Percentiles rank a stretch among this genome's conserved stretches.
phyloP scores from a whole-genome alignment of 2,329 filamentous ascomycete genomes.

The Aspergillus sp. region DNA sequence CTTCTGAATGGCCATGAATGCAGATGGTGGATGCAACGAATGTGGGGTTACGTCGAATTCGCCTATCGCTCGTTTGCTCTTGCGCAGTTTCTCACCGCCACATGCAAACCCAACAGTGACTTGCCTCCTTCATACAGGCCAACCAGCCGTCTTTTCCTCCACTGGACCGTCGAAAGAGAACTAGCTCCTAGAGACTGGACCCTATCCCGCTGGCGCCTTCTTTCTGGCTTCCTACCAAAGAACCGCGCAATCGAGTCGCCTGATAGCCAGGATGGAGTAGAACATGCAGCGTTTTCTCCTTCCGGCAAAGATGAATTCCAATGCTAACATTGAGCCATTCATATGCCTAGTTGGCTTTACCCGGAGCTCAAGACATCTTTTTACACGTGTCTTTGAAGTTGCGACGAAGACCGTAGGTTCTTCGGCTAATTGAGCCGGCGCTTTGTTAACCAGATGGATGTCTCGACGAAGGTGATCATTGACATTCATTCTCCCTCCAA shows the following conservation, averaged over 20 bases:
- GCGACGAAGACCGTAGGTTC: background rate
- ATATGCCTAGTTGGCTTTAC: background rate
- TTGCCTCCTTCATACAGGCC: slow-evolving; percentile 2
- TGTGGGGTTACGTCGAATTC: slow-evolving; percentile 26
- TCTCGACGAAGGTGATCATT: background rate
- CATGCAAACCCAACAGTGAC: slow-evolving; percentile 14
- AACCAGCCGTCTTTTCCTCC: slow-evolving; percentile 9
- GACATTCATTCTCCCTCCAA: background rate
- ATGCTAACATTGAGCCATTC: background rate
- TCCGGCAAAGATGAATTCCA: background rate
- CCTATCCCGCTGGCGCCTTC: slow-evolving; percentile 2
- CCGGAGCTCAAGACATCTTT: background rate
- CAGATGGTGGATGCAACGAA: slow-evolving; percentile 16
- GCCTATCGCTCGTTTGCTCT: slow-evolving; percentile 22
- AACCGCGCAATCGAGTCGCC: slow-evolving; percentile 2
- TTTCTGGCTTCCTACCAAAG: slow-evolving; percentile 17
- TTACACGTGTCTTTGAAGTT: background rate
- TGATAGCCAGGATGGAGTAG: slow-evolving; percentile 12
- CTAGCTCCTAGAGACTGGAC: slow-evolving; percentile 4
- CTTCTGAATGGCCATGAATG: slow-evolving; percentile 1
- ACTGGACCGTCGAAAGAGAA: slow-evolving; percentile 9
- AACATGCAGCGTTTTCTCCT: slow-evolving; percentile 1
- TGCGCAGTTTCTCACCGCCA: slow-evolving; percentile 23
- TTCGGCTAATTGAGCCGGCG: background rate
- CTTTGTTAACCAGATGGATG: background rate